Evolutionary conservation across 805 yeast genomes (phyloP).

Genomic region (Hanseniaspora vineae): DNA sequence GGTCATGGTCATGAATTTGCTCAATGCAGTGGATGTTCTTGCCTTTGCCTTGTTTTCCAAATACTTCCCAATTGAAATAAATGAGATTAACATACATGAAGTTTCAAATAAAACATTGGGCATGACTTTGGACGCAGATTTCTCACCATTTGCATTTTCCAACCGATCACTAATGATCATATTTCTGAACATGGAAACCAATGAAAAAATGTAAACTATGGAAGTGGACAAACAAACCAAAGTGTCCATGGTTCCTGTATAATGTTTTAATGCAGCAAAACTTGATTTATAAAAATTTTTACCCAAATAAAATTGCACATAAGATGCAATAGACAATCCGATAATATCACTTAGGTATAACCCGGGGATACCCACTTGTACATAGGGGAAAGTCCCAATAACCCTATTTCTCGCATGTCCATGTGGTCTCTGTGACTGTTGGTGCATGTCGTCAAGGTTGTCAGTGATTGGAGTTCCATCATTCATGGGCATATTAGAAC

Average conservation of each 20-base stretch:
- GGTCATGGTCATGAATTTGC: constrained; percentile 64
- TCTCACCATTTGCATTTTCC: constrained; percentile 1
- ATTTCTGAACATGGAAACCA: constrained; percentile 42
- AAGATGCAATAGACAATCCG: constrained; percentile 54
- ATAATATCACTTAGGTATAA: constrained; percentile 28
- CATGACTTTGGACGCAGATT: constrained; percentile 18
- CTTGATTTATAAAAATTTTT: constrained; percentile 52
- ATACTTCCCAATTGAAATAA: constrained; percentile 83
- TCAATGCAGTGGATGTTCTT: constrained; percentile 78
- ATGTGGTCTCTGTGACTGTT: no score
- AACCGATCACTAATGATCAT: constrained; percentile 17
- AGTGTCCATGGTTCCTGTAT: constrained; percentile 84
- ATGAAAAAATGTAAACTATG: constrained; percentile 64
- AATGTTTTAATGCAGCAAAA: constrained; percentile 48
- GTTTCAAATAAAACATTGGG: constrained; percentile 80
- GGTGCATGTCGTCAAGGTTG: no score
- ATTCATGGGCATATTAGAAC: no score
- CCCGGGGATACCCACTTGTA: constrained; percentile 12
- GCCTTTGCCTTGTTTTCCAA: constrained; percentile 89
- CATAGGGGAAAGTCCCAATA: constrained; percentile 24
- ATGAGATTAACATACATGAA: constrained; percentile 67
- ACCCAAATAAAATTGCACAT: constrained; percentile 56
- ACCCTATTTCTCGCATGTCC: constrained; percentile 6
- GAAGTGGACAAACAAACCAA: constrained; percentile 72
- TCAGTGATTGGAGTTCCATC: no score